Base-by-base conservation (phyloP, 805 yeast genomes). In the Lipomyces sp. region DNA sequence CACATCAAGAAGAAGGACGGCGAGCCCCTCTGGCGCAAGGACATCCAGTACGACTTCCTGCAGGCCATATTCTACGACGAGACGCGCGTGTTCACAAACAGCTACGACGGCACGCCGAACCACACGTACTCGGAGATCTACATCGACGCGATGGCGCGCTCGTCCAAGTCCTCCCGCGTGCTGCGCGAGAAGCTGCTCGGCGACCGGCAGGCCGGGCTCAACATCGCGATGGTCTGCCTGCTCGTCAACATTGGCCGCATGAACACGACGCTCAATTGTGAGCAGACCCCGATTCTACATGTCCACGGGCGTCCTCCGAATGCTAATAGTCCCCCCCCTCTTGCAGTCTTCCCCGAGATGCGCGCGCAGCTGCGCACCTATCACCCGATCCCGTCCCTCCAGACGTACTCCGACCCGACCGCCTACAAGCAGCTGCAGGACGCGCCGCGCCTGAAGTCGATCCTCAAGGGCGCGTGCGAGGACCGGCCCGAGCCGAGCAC, bases 331-430 rank as follows among this genome's bases (percentile, higher is more conserved):
- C n/a, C n/a, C n/a, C n/a, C n/a, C n/a, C n/a, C n/a, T n/a, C n/a
- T n/a, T n/a, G n/a, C n/a, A 55, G 59, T 91, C 65, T 95, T 88
- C 49, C 87, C 95, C 21, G 97, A 89, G 63, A 91, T 91, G 98
- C 83, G 88, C 61, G 87, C 96, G 0, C 91, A 89, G 59, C 74
- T 91, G 56, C 76, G 98, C 63, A 90, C 97, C 0, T 91, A 86
- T 65, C 97, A 91, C 69, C 85, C 95, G 11, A 87, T 91, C 31
- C 98, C 98, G 0, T 81, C 89, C 10, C 72, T 91, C 38, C 97
- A 91, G 65, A 81, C 84, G 2, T 80, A 78, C 51, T 75, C 83
- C 16, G 78, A 74, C 46, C 69, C 69, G 40, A 66, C 74, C 13
- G 77, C 78, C 39, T 82, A 82, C 40, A 87, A 85, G 65, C 93